Percentiles rank a stretch among this genome's conserved stretches.
phyloP scores from a whole-genome alignment of 2,329 filamentous ascomycete species.

The Beauveria asiatica region DNA sequence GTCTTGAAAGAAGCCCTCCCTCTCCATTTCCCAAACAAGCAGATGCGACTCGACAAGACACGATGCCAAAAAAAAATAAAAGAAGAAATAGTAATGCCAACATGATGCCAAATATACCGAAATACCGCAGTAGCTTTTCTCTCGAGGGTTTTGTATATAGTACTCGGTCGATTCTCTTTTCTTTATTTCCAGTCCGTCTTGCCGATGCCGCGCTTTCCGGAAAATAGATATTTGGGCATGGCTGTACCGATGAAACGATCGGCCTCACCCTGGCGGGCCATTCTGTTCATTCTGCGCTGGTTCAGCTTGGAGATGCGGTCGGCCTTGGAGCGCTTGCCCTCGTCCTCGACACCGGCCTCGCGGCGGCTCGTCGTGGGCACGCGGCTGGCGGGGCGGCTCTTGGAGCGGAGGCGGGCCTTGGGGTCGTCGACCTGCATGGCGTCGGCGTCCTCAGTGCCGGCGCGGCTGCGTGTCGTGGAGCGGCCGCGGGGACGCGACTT shows the following conservation, averaged over 20 bases:
- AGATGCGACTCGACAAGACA: not conserved
- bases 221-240: slow-evolving; percentile 81
- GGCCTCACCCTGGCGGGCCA: slow-evolving; percentile 93
- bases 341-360: slow-evolving; percentile 68
- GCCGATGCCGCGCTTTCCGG: slow-evolving; percentile 89
- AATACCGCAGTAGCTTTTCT: not conserved
- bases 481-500: slow-evolving; percentile 61
- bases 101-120: slow-evolving; percentile 4
- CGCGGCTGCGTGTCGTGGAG: slow-evolving; percentile 53
- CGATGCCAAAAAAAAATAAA: slow-evolving; percentile 7
- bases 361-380: slow-evolving; percentile 54
- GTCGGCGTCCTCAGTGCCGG: slow-evolving; percentile 55
- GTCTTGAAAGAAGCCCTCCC: not conserved
- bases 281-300: slow-evolving; percentile 98
- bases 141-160: not conserved
- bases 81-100: not conserved
- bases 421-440: slow-evolving; percentile 62
- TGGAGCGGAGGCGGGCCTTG: slow-evolving; percentile 57
- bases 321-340: slow-evolving; percentile 62
- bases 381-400: slow-evolving; percentile 51
- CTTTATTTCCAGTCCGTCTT: slow-evolving; percentile 67
- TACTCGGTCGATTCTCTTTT: not conserved
- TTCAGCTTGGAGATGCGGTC: slow-evolving; percentile 80
- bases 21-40: not conserved
- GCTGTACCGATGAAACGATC: slow-evolving; percentile 81